Evolutionary conservation across 345 rosid genomes (phyloP), one percentile per base, ranked within the genome.

Genomic region (Citrus maxima): DNA sequence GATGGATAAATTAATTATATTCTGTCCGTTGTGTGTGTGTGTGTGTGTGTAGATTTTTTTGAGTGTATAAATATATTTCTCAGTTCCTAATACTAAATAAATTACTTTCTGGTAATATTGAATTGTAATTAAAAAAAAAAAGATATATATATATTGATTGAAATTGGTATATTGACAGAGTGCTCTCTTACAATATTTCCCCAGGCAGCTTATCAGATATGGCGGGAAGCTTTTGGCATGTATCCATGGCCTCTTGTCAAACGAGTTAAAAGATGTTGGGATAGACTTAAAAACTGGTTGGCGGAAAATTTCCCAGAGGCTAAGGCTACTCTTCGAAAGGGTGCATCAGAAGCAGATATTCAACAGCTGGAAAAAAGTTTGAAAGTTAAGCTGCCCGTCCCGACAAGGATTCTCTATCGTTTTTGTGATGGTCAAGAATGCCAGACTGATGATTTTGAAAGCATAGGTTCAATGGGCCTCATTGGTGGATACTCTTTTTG

Each of bases 161-260:
- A 40, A 35, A 40, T 21, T 12, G 1, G 19, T 14, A 14, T 28
- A 34, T 64, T 56, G 14, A 34, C 25, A 35, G 21, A 30, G 42
- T 62, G 21, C 19, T 34, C 42, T 30, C 55, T 46, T n/a, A 3
- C 6, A 1, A 21, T 65, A 35, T 72, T 24, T 67, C 7, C 38
- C 64, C 78, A 96, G 98, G 81, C 7, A 70, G 88, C 92, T 72
- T 96, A 96, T 86, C 75, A 65, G 21, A 74, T 76, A 73, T 96
- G 99, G 98, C 82, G 89, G 67, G 95, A 88, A 79, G 88, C 92
- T 24, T 94, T 93, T 78, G 37, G 78, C 37, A 89, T 89, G 92
- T 96, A 96, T 42, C 97, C 98, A 0, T 94, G 99, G 97, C 79
- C 85, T 40, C 91, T 96, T 6, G 98, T 96, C 13, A 79, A 68